Percentiles rank a stretch among this genome's conserved stretches.
These are phyloP conservation scores for Cystobasidium onofrii DNA, from an alignment of 768 basidiomycete genomes.

Conservation along the genomic window DNA sequence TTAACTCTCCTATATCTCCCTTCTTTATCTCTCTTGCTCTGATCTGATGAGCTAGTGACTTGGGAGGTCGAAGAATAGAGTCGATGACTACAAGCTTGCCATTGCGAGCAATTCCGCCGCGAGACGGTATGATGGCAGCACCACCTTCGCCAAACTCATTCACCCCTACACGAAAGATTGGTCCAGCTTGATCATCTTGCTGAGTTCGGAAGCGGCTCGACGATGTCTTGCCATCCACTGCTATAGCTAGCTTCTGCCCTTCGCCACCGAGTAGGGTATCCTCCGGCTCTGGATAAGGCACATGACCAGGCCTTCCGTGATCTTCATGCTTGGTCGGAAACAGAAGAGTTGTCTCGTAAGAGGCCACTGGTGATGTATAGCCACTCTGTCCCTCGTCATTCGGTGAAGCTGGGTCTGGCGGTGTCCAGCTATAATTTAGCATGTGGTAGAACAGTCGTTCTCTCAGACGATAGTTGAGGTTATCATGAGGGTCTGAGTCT, in stretches of 20 bases:
- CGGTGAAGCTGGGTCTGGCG: constrained; percentile 45
- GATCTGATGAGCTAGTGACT: constrained; percentile 36
- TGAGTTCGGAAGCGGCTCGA: constrained; percentile 38
- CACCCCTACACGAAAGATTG: constrained; percentile 55
- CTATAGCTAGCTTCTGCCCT: constrained; percentile 65
- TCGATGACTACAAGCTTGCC: constrained; percentile 69
- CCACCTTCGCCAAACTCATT: constrained; percentile 53
- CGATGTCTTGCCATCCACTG: constrained; percentile 42
- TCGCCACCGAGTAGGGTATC: constrained; percentile 66
- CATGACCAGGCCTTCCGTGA: constrained; percentile 25
- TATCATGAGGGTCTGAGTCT: constrained; percentile 53
- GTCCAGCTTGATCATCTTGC: background rate
- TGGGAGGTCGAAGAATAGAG: constrained; percentile 65
- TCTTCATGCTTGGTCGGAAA: constrained; percentile 41
- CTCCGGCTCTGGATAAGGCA: constrained; percentile 54
- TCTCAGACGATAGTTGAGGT: constrained; percentile 70
- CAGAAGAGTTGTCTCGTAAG: constrained; percentile 44
- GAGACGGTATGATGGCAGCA: background rate
- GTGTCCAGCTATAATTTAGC: constrained; percentile 65
- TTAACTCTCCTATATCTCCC: background rate
- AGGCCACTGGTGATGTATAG: constrained; percentile 33
- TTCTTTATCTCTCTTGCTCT: background rate
- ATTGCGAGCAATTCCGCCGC: constrained; percentile 55
- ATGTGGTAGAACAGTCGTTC: constrained; percentile 92
- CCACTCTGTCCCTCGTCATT: constrained; percentile 29